Base-by-base conservation (phyloP, 371 early-diverging fungal genomes). In the Lichtheimia ornata region DNA sequence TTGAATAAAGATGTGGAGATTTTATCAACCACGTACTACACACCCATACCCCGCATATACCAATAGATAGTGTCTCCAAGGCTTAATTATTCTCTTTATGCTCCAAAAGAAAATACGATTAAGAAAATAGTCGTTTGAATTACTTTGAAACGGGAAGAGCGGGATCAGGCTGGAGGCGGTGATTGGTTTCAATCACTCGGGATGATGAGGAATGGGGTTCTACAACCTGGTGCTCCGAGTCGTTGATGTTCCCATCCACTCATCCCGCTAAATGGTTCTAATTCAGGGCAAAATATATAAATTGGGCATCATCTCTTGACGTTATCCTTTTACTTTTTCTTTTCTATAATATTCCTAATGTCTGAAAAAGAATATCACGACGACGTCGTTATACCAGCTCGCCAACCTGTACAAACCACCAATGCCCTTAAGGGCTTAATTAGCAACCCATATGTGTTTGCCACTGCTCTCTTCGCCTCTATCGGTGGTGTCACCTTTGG, bases 401-500 rank as follows among this genome's bases (percentile, higher is more conserved):
- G 43, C 22, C 42, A 52, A 18, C 53, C 56, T 6, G 28, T 28
- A 22, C 54, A 63, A 28, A 59, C 61, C 15, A 53, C 61, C 14
- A 61, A 53, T 22, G 61, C 53, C 20, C 22, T 61, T 5, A 61
- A 53, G 44, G 75, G 76, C 5, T 58, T 78, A 22, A 56, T 78
- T 4, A 59, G 63, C 12, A 78, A 78, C 40, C 79, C 79, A 2
- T 75, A 67, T 58, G 70, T 75, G 0, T 69, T 71, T 30, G 63
- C 61, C 5, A 75, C 72, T 28, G 75, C 76, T 22, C 50, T 78
- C 0, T 73, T 78, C 58, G 72, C 76, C 7, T 78, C 79, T 4
- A 62, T 75, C 22, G 79, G 79, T 55, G 79, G 79, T 56, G 44
- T 78, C 15, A 61, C 75, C n/a, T 78, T 78, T 68, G 79, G 79